Base-by-base conservation (phyloP, 2,329 filamentous ascomycete genomes). In the Shiraia bambusicola region DNA sequence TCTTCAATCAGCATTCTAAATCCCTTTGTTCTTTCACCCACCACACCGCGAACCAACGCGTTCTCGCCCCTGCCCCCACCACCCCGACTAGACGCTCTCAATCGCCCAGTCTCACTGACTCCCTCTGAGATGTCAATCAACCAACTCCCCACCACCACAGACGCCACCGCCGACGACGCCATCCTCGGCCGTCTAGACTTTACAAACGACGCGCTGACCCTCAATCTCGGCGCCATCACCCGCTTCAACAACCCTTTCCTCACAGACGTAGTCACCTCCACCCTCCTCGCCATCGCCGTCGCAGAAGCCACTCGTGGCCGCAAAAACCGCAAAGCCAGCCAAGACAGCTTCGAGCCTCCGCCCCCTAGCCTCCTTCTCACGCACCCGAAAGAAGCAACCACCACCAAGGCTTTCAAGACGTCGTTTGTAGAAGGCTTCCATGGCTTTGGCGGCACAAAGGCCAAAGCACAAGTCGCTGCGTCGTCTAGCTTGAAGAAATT, bases 161-260 rank as follows among this genome's bases (percentile, higher is more conserved):
- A 69, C 38, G 65, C 63, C 2, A 58, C 59, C 6, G 50, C 63
- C 9, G 63, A 67, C 38, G 66, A 68, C 33, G 61, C 61, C 25
- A 66, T 71, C 36, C 66, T 76, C 7, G 71, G 70, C 0, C 69
- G 67, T 11, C 63, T 77, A 4, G 72, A 76, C 49, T 71, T 76
- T 40, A 54, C 52, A 15, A 65, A 65, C 12, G 68, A 69, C 29
- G 66, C 69, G 2, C 64, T 74, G 12, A 66, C 66, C 2, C 54
- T 76, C n/a, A 74, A 77, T 41, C 57, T 72, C 5, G 70, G 69
- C 2, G 70, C 69, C 1, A 49, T 76, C 2, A 57, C 67, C 10
- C 66, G 61, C 13, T 63, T 76, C 41, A 68, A 69, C n/a, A 72
- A 71, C 39, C 61, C 67, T 4, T 74, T 73, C 53, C 62, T 76